Conservation (phyloP, 2,329 filamentous ascomycete species). For the Beauveria varroae region DNA sequence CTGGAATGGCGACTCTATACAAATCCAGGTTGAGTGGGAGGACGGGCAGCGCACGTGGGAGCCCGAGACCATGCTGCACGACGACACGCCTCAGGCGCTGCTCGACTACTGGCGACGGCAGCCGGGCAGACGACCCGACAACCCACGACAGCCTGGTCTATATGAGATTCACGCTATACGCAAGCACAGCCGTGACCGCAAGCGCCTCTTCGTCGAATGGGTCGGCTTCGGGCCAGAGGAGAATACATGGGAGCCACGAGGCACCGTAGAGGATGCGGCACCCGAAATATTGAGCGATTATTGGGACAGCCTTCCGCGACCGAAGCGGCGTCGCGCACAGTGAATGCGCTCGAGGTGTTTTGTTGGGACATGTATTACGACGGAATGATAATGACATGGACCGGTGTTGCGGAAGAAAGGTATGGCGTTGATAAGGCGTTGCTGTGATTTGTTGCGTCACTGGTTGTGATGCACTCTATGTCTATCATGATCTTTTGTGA, state of each 20-base stretch:
- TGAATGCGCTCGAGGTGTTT: neutral
- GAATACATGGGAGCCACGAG: constrained; percentile 23
- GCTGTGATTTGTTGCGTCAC: too few relatives aligned
- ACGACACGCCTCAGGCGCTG: constrained; percentile 23
- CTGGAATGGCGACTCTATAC: constrained; percentile 22
- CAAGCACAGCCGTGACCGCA: constrained; percentile 22
- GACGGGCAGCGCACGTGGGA: constrained; percentile 26
- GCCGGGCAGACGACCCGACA: constrained; percentile 23
- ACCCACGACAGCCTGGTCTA: constrained; percentile 22
- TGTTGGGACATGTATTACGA: too few relatives aligned
- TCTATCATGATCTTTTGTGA: too few relatives aligned
- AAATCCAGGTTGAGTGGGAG: constrained; percentile 34
- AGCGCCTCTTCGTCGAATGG: constrained; percentile 28
- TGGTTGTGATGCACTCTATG: too few relatives aligned
- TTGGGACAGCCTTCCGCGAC: constrained; percentile 12
- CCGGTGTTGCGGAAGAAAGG: too few relatives aligned
- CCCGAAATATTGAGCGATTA: constrained; percentile 22
- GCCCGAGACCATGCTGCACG: constrained; percentile 25
- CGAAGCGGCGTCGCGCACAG: neutral
- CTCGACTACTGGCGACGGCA: constrained; percentile 25
- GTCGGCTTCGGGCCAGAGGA: constrained; percentile 24
- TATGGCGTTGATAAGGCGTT: too few relatives aligned
- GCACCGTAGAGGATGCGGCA: constrained; percentile 20
- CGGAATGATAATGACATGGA: too few relatives aligned
- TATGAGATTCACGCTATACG: constrained; percentile 27